A percentile compares a stretch with the other conserved stretches of the same genome.
These are phyloP conservation scores for Entoloma clypeatum DNA, from an alignment of 1,284 basidiomycete genomes.

Conservation along the genomic window DNA sequence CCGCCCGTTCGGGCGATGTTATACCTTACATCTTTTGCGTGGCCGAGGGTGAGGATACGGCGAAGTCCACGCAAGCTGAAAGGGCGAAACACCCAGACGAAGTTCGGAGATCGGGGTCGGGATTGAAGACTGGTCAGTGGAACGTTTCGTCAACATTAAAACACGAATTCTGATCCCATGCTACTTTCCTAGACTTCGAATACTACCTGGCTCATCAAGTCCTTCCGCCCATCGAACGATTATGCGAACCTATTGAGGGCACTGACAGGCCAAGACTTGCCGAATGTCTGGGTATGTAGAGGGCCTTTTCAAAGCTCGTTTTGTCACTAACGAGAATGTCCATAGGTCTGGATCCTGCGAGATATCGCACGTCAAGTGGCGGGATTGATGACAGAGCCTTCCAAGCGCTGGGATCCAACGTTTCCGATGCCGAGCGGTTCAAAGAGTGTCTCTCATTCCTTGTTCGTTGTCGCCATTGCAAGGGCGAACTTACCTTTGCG, in stretches of 20 bases:
- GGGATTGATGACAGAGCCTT: constrained; percentile 69
- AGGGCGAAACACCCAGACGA: constrained; percentile 94
- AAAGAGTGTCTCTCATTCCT: constrained; percentile 67
- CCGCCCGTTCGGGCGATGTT: constrained; percentile 86
- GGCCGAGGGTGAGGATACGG: constrained; percentile 67
- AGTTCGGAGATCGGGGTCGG: constrained; percentile 63
- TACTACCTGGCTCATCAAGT: constrained; percentile 92
- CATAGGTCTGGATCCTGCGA: constrained; percentile 79
- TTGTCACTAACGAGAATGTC: not conserved
- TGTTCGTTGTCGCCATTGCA: constrained; percentile 74
- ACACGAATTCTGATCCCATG: not conserved
- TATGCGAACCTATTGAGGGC: constrained; percentile 96
- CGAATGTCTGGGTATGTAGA: constrained; percentile 81
- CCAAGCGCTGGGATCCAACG: constrained; percentile 84
- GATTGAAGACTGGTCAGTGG: constrained; percentile 67
- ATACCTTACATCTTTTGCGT: constrained; percentile 96
- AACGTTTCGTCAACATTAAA: constrained; percentile 1
- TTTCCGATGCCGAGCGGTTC: constrained; percentile 87
- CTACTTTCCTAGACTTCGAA: constrained; percentile 67
- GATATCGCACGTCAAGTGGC: constrained; percentile 54
- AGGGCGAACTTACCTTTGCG: constrained; percentile 58
- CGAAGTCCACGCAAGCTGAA: constrained; percentile 84
- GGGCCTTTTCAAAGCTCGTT: not conserved
- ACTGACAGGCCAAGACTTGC: constrained; percentile 90
- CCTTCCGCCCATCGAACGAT: constrained; percentile 89